Conservation (phyloP, 768 basidiomycete species). For the Pisolithus albus region DNA sequence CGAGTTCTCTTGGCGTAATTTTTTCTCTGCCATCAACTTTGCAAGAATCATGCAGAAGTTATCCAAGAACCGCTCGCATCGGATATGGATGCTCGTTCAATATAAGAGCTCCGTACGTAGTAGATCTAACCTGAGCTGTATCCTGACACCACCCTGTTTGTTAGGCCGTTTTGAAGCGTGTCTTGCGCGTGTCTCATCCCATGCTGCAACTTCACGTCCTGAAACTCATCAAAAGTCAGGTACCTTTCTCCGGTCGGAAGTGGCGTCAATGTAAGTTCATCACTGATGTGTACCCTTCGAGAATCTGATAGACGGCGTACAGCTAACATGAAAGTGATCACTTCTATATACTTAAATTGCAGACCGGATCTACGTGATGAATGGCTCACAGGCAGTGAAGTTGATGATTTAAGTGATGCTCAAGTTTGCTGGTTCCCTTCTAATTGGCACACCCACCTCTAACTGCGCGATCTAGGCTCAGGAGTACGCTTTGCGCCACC, state of each 20-base stretch:
- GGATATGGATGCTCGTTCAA: slow-evolving; percentile 93
- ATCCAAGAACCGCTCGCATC: slow-evolving; percentile 88
- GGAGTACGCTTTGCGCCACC: slow-evolving; percentile 87
- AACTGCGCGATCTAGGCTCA: slow-evolving; percentile 55
- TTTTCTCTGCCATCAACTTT: slow-evolving; percentile 95
- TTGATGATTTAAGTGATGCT: slow-evolving; percentile 88
- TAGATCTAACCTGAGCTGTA: background rate
- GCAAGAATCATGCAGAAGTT: slow-evolving; percentile 97
- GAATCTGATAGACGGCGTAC: slow-evolving; percentile 11
- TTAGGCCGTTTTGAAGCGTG: slow-evolving; percentile 92
- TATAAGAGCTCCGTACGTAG: slow-evolving; percentile 90
- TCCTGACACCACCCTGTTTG: slow-evolving; percentile 15
- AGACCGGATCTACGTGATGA: slow-evolving; percentile 95
- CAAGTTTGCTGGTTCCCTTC: slow-evolving; percentile 43
- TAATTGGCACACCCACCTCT: background rate
- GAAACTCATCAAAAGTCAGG: slow-evolving; percentile 98
- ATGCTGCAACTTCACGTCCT: slow-evolving; percentile 90
- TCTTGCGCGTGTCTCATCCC: slow-evolving; percentile 89
- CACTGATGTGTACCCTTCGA: background rate
- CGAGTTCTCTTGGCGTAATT: slow-evolving; percentile 96
- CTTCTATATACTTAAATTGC: slow-evolving; percentile 95
- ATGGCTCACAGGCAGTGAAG: slow-evolving; percentile 91
- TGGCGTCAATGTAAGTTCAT: slow-evolving; percentile 84
- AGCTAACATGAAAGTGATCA: slow-evolving; percentile 99
- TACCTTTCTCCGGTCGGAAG: slow-evolving; percentile 94